Conservation (phyloP, 176 grass and related monocot species). For the Typha latifolia region DNA sequence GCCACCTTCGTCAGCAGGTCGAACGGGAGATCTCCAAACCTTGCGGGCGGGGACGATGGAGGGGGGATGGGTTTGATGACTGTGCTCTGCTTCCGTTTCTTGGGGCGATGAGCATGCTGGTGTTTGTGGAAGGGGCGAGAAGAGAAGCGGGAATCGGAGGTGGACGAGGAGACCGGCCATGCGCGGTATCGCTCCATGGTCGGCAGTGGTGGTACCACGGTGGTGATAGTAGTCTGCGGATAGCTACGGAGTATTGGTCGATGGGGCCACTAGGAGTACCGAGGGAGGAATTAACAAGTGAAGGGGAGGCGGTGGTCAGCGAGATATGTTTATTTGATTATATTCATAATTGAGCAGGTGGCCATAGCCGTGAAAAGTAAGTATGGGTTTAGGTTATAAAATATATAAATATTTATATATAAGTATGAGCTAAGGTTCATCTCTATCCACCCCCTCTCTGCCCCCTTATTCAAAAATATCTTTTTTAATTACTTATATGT, state of each 20-base stretch:
- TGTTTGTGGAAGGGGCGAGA: not conserved
- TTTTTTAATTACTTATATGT: too few species aligned
- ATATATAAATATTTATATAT: too few species aligned
- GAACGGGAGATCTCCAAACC: constrained; percentile 40
- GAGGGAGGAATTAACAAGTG: rapidly evolving
- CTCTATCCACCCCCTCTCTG: too few species aligned
- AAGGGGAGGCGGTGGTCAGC: too few species aligned
- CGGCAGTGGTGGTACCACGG: not conserved
- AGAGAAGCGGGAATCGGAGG: constrained; percentile 6
- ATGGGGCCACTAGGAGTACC: too few species aligned
- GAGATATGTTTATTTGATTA: too few species aligned
- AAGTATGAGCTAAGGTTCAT: too few species aligned
- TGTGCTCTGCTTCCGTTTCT: constrained; percentile 10
- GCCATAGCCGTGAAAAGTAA: too few species aligned
- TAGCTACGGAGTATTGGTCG: too few species aligned
- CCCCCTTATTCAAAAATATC: too few species aligned
- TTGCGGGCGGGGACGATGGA: constrained; percentile 5
- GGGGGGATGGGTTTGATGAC: not conserved
- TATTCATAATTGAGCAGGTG: too few species aligned
- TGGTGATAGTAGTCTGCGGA: not conserved
- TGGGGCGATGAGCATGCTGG: constrained; percentile 12
- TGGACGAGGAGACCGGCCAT: constrained; percentile 30
- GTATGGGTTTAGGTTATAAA: too few species aligned
- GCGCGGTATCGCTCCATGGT: constrained; percentile 18
- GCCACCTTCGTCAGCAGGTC: constrained; percentile 35